Evolutionary conservation across 371 early-diverging fungal genomes (phyloP).

Genomic region (Phascolomyces articulosus): DNA sequence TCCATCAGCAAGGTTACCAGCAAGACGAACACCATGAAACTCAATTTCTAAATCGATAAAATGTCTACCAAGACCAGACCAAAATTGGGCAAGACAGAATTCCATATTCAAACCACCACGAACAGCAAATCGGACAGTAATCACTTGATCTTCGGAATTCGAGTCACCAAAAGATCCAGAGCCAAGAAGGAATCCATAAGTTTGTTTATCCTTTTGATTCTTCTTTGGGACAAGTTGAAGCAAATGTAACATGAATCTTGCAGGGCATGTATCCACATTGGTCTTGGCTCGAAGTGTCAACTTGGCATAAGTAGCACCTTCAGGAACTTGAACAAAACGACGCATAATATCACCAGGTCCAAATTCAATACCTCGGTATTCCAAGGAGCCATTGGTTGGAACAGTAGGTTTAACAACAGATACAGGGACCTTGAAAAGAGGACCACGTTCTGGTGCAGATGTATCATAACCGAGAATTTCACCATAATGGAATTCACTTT

Average conservation of each 20-base stretch:
- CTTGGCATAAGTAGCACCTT: constrained; percentile 75
- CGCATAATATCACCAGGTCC: constrained; percentile 82
- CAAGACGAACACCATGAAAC: constrained; percentile 83
- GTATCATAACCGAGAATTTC: constrained; percentile 86
- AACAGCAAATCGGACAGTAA: constrained; percentile 66
- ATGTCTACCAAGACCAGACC: constrained; percentile 81
- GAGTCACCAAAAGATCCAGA: constrained; percentile 66
- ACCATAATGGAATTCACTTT: constrained; percentile 80
- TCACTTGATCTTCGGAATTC: constrained; percentile 63
- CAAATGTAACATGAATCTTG: constrained; percentile 65
- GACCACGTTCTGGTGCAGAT: constrained; percentile 69
- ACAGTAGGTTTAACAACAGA: constrained; percentile 85
- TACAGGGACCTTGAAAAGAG: constrained; percentile 87
- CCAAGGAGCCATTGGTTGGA: constrained; percentile 50
- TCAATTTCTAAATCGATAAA: constrained; percentile 69
- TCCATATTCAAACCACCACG: constrained; percentile 80
- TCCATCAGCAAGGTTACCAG: constrained; percentile 64
- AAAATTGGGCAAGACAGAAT: constrained; percentile 81
- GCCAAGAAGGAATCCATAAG: constrained; percentile 60
- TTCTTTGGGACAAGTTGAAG: constrained; percentile 77
- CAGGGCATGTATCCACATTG: constrained; percentile 50
- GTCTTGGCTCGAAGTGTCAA: constrained; percentile 44
- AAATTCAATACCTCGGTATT: constrained; percentile 66
- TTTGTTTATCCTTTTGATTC: constrained; percentile 67
- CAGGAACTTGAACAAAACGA: constrained; percentile 81